Base-by-base conservation (phyloP, 768 basidiomycete genomes). In the Trametopsis cervina region DNA sequence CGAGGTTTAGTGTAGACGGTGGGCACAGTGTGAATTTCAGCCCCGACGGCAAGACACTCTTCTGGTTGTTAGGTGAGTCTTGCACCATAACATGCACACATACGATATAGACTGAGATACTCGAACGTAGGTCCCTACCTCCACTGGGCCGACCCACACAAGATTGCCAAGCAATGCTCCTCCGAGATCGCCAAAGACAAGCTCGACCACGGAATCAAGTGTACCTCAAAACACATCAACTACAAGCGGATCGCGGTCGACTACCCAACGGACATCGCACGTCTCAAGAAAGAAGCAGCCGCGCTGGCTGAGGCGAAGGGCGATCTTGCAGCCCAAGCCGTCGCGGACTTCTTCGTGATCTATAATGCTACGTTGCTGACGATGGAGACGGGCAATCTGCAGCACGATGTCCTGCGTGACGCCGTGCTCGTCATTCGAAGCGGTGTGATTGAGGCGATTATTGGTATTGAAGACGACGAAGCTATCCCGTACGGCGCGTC, bases 21-120 rank as follows among this genome's bases (percentile, higher is more conserved):
- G 85, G 84, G 0, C 85, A 88, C 55, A 81, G 82, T 58, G 60
- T 87, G 29, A 71, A 77, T 2, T 81, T 76, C 67, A 82, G 76
- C 26, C 58, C 72, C 10, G 80, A 86, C 58, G 85, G 85, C 15
- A 76, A 71, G 46, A 78, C 68, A 25, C 47, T 87, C 26, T 83
- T 85, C 52, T 88, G 85, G 85, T 76, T 88, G 63, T 70, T 88
- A 24, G 85, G 85, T 84, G 59, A 36, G 41, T 40, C 43, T 39
- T 70, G 52, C 36, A 10, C 27, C 41, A 20, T 42, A 29, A 22
- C 25, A 15, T 37, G n/a, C n/a, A n/a, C n/a, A n/a, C n/a, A n/a
- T n/a, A n/a, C n/a, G 33, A 10, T 20, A 36, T 17, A 11, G 42
- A 50, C 23, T 6, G n/a, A 36, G 13, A 1, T 23, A 15, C n/a